These are phyloP conservation scores for Samsoniella hepiali DNA, from an alignment of 2,329 filamentous ascomycete genomes.

Conservation along the genomic window DNA sequence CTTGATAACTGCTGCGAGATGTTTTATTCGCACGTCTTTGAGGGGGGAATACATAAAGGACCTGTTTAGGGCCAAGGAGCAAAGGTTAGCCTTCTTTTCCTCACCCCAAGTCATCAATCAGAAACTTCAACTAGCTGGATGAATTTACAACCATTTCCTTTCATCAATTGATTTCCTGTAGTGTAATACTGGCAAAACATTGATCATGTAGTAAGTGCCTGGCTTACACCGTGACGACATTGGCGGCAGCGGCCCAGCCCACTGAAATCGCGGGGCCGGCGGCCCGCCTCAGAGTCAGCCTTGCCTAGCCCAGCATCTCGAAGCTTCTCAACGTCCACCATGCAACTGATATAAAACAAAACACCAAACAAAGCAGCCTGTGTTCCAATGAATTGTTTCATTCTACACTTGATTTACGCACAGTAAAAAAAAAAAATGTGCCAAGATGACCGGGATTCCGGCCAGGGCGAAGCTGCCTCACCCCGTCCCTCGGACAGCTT, in stretches of 20 bases:
- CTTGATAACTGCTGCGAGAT: no score
- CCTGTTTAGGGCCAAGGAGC: no score
- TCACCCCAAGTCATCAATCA: no score
- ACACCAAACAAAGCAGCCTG: background rate
- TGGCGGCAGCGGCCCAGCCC: background rate
- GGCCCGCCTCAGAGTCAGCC: background rate
- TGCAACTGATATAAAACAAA: background rate
- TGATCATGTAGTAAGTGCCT: background rate
- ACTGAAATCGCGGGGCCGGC: background rate
- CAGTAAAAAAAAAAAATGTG: background rate
- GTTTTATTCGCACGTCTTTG: no score
- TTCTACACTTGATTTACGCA: no score
- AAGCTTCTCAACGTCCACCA: constrained; percentile 2
- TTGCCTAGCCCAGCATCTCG: background rate
- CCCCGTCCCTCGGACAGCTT: constrained; percentile 37
- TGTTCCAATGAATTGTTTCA: no score
- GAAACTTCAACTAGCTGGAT: no score
- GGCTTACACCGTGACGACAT: background rate
- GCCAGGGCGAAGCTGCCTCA: no score
- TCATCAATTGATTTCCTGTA: no score
- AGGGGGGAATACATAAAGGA: no score
- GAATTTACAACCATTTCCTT: no score
- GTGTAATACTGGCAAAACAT: background rate
- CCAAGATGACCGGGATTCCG: background rate
- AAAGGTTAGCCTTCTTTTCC: no score